These are phyloP conservation scores for Fonsecaea erecta DNA, from an alignment of 2,329 filamentous ascomycete species.

Conservation along the genomic window DNA sequence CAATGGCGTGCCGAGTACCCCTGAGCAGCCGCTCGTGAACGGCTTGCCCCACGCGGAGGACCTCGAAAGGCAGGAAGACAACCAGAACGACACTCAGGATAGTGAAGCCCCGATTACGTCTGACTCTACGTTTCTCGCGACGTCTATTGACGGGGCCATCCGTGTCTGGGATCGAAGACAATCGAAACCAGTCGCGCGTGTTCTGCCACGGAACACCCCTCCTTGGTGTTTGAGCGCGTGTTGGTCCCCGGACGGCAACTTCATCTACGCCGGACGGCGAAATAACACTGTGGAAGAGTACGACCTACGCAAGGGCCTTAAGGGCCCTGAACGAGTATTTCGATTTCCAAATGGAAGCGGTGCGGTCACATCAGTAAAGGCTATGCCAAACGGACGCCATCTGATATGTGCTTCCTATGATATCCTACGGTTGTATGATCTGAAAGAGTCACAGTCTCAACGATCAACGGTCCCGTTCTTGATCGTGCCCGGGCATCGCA, in stretches of 20 bases:
- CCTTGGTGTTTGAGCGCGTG: conserved; percentile 98
- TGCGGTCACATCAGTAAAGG: conserved; percentile 81
- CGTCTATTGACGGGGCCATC: conserved; percentile 59
- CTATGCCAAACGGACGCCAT: conserved; percentile 92
- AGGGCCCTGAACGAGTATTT: conserved; percentile 76
- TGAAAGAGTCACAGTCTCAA: conserved; percentile 68
- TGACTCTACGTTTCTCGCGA: conserved; percentile 82
- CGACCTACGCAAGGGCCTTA: conserved; percentile 78
- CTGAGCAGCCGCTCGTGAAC: conserved; percentile 43
- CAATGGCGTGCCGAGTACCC: conserved; percentile 33
- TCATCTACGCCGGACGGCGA: conserved; percentile 86
- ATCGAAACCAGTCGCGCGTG: conserved; percentile 75
- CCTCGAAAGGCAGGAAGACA: conserved; percentile 38
- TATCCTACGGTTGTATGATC: conserved; percentile 89
- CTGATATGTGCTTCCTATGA: conserved; percentile 87
- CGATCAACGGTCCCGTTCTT: conserved; percentile 88
- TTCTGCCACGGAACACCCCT: conserved; percentile 75
- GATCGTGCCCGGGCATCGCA: conserved; percentile 90
- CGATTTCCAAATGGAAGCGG: conserved; percentile 89
- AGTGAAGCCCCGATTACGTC: conserved; percentile 54
- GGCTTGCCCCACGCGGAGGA: conserved; percentile 52
- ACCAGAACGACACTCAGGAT: conserved; percentile 59
- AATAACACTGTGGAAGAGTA: conserved; percentile 96
- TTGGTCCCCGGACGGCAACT: conserved; percentile 95
- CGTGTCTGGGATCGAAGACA: conserved; percentile 63